Evolutionary conservation across 306 rosid genomes (phyloP), one percentile per base, ranked within the genome.

Genomic region (Fragaria vesca): DNA sequence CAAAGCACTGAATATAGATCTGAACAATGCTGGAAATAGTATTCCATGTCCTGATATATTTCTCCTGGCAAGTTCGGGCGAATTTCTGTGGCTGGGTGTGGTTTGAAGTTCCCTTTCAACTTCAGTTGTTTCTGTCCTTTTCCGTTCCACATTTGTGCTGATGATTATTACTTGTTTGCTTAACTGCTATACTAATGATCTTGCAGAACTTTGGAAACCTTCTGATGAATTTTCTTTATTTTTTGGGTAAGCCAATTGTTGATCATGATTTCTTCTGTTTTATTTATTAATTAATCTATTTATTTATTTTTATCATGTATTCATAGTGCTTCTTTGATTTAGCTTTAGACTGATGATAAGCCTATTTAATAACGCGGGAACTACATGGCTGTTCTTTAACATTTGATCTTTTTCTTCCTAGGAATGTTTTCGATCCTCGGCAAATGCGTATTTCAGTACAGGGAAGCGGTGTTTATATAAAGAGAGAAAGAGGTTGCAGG

Each of bases 401-500:
- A 3, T 58, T 71, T 50, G 40, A 46, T 66, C 57, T 45, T 69
- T 82, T 78, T 73, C 8, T 78, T 66, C 81, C 68, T 83, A 94
- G 98, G 90, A 86, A 94, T 85, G 89, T 94, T 79, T 94, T 92
- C 88, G 98, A 90, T 85, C 98, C 98, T 72, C 97, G 98, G 24
- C 97, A 92, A 75, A 92, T 94, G 95, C 94, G 98, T 34, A 87
- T 92, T 79, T 90, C 97, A 34, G 94, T 94, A n/a, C 94, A 91
- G 85, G 98, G 98, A 76, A 94, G 97, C 85, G 98, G 97, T 76
- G 85, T 94, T 81, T 94, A 94, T 83, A 85, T 94, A 52, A 94
- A 94, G 71, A 90, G 98, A 78, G 98, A 94, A 86, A 87, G 98
- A 82, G 98, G 97, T 79, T 92, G 93, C 81, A 94, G 98, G 98